Evolutionary conservation across 208 protist species (phyloP).

Genomic region (Leishmania guyanensis): DNA sequence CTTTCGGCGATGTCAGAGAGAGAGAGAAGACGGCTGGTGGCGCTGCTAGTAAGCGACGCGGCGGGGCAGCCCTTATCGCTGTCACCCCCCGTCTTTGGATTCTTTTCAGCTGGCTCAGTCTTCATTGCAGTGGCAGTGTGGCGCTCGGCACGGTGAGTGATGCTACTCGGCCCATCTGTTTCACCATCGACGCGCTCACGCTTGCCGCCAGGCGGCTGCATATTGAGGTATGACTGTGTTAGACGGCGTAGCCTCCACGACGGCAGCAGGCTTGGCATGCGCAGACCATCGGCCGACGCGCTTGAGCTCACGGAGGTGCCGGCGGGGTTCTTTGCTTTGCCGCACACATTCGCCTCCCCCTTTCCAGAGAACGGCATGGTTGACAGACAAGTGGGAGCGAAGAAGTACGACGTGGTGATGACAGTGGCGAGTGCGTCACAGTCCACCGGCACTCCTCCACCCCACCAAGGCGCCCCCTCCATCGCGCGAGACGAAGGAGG

Average conservation of each 20-base stretch:
- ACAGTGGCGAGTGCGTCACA: neutral
- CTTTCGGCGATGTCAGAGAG: slow-evolving; percentile 18
- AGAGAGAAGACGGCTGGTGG: neutral
- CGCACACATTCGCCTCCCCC: neutral
- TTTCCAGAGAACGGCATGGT: neutral
- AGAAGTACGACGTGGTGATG: neutral
- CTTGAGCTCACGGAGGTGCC: neutral
- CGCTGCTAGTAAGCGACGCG: neutral
- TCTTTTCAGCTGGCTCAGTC: neutral
- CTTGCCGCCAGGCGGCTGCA: neutral
- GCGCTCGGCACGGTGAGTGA: neutral
- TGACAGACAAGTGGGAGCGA: neutral
- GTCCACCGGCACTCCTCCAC: neutral
- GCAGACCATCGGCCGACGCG: neutral
- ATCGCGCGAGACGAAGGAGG: neutral
- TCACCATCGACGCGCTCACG: neutral
- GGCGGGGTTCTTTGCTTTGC: neutral
- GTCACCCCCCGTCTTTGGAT: neutral
- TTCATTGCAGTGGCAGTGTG: neutral
- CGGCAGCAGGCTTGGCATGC: neutral
- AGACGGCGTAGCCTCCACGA: slow-evolving; percentile 4
- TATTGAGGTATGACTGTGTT: slow-evolving; percentile 8
- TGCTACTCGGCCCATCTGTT: neutral
- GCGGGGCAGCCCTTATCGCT: neutral
- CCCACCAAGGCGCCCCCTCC: neutral